These are phyloP conservation scores for Hyphopichia burtonii DNA, from an alignment of 1,139 yeast species.

Conservation along the genomic window DNA sequence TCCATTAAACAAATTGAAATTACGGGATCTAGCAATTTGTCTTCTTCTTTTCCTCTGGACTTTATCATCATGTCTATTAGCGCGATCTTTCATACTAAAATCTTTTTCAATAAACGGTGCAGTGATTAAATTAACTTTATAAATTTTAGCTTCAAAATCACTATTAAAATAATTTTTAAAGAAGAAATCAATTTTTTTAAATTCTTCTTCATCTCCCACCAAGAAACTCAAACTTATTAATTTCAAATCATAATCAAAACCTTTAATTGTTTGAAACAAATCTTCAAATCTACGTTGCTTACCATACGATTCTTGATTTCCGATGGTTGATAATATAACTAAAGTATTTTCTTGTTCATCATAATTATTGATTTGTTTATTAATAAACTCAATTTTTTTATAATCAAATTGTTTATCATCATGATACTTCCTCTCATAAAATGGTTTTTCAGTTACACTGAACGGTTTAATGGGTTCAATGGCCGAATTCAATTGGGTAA, in stretches of 20 bases:
- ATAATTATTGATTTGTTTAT: constrained; percentile 4
- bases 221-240: constrained; percentile 29
- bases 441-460: too few species aligned
- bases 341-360: constrained; percentile 14
- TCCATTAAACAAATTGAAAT: constrained; percentile 30
- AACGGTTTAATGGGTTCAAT: too few species aligned
- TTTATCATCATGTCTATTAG: constrained; percentile 27
- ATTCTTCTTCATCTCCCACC: constrained; percentile 26
- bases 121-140: constrained; percentile 23
- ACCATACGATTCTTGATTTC: constrained; percentile 28
- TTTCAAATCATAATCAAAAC: constrained; percentile 13
- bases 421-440: constrained; percentile 2
- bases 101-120: constrained; percentile 34
- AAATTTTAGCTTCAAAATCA: not conserved
- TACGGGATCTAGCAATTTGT: constrained; percentile 34
- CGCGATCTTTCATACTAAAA: constrained; percentile 17
- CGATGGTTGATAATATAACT: constrained; percentile 23
- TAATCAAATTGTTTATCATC: constrained; percentile 11
- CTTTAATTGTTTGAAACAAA: constrained; percentile 21
- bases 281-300: constrained; percentile 19
- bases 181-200: constrained; percentile 14
- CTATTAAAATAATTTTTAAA: constrained; percentile 14
- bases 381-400: constrained; percentile 10
- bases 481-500: too few species aligned
- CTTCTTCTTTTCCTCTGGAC: constrained; percentile 34